Conservation (phyloP, 73 alveolate genomes). For the Symbiodinium natans region DNA sequence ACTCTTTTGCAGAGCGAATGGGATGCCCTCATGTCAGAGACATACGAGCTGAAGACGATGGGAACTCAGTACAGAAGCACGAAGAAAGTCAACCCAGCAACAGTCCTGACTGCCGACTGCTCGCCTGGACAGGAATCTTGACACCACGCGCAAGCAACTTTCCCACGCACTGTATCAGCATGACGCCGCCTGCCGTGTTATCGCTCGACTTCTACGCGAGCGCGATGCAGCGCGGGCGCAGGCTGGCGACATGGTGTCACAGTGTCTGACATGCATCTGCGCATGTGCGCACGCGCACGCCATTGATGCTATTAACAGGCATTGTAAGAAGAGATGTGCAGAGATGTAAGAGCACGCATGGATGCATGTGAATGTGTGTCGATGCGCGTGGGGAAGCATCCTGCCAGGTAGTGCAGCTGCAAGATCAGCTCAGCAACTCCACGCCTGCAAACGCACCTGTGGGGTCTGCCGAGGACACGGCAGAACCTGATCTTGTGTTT, state of each 20-base stretch:
- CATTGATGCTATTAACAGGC: too few species aligned
- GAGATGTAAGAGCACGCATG: neutral
- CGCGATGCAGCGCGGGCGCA: conserved; percentile 95
- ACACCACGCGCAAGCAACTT: conserved; percentile 95
- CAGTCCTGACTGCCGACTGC: neutral
- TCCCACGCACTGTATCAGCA: conserved; percentile 96
- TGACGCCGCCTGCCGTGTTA: conserved; percentile 97
- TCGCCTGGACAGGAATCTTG: conserved; percentile 78
- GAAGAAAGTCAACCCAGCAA: neutral
- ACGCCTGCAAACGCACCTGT: conserved; percentile 45
- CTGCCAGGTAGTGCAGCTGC: conserved; percentile 69
- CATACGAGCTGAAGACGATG: conserved; percentile 94
- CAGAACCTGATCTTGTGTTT: neutral
- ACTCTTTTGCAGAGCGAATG: conserved; percentile 95
- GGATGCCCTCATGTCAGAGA: conserved; percentile 96
- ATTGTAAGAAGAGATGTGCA: too few species aligned
- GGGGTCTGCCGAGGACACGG: neutral
- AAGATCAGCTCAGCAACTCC: conserved; percentile 93
- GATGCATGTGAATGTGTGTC: too few species aligned
- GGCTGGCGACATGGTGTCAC: conserved; percentile 2
- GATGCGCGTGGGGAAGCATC: too few species aligned
- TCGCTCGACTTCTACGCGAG: conserved; percentile 96
- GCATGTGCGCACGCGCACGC: too few species aligned
- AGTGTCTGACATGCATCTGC: neutral
- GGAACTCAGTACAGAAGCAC: neutral